phyloP scores from a whole-genome alignment of 345 rosid genomes.

The Salix caprea region DNA sequence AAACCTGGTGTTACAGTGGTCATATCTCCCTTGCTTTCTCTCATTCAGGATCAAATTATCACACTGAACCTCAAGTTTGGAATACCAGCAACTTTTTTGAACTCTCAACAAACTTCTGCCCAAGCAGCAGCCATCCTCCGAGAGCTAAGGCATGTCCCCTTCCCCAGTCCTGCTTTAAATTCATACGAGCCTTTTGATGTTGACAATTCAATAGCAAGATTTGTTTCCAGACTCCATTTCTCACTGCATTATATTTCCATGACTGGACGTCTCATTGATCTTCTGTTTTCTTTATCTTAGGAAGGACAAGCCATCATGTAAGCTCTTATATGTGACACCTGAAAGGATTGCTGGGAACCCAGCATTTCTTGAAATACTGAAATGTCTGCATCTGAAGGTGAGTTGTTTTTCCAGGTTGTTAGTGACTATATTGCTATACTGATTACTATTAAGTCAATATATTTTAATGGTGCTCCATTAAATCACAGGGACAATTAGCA shows the following conservation, averaged over 20 bases:
- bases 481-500: slow-evolving; percentile 57
- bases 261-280: slow-evolving; percentile 1
- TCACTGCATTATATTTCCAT: not conserved
- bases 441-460: not conserved
- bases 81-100: slow-evolving; percentile 78
- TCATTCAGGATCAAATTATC: slow-evolving; percentile 89
- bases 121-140: slow-evolving; percentile 71
- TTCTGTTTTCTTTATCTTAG: slow-evolving; percentile 29
- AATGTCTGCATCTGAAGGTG: slow-evolving; percentile 63
- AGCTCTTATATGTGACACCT: slow-evolving; percentile 88
- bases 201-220: not conserved
- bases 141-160: slow-evolving; percentile 58
- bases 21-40: slow-evolving; percentile 75
- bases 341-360: slow-evolving; percentile 77
- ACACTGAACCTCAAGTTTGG: slow-evolving; percentile 72
- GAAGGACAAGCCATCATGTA: slow-evolving; percentile 75
- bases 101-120: slow-evolving; percentile 80
- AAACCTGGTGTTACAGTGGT: slow-evolving; percentile 85
- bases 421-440: not conserved
- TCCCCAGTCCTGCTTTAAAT: not conserved
- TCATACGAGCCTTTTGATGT: not conserved
- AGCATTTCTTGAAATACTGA: slow-evolving; percentile 54
- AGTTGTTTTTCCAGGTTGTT: slow-evolving; percentile 1
- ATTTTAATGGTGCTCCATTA: slow-evolving; percentile 3
- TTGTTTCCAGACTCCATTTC: not conserved